These are phyloP conservation scores for Pyrenula aspistea DNA, from an alignment of 495 filamentous ascomycete genomes.

Conservation along the genomic window DNA sequence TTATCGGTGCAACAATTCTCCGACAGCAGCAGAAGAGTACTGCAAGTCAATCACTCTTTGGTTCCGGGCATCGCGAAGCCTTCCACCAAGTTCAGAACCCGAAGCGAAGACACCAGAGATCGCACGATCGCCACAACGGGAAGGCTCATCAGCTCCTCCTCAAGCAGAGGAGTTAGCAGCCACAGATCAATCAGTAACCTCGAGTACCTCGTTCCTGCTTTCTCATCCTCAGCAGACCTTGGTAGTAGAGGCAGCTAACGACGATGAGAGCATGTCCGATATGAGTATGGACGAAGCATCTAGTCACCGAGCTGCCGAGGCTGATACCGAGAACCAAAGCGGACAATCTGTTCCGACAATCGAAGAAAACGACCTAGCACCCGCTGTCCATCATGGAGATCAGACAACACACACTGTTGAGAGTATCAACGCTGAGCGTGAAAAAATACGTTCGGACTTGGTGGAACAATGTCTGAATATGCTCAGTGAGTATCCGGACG, in stretches of 20 bases:
- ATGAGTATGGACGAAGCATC: neutral
- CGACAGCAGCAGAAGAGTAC: slow-evolving; percentile 54
- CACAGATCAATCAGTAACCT: neutral
- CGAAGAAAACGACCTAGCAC: neutral
- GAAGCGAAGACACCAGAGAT: slow-evolving; percentile 24
- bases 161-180: neutral
- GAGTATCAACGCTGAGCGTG: slow-evolving; percentile 70
- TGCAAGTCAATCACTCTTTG: slow-evolving; percentile 41
- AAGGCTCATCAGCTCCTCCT: slow-evolving; percentile 5
- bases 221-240: neutral
- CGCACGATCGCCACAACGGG: slow-evolving; percentile 4
- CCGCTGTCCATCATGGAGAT: slow-evolving; percentile 13
- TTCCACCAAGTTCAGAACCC: slow-evolving; percentile 46
- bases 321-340: slow-evolving; percentile 16
- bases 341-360: slow-evolving; percentile 2
- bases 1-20: slow-evolving; percentile 65
- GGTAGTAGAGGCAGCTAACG: slow-evolving; percentile 10
- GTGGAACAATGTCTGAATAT: slow-evolving; percentile 87
- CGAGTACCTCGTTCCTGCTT: neutral
- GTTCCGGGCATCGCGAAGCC: slow-evolving; percentile 35
- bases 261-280: slow-evolving; percentile 5
- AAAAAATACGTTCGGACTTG: slow-evolving; percentile 57
- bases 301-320: neutral
- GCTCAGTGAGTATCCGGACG: slow-evolving; percentile 71
- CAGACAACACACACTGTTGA: slow-evolving; percentile 52